A percentile compares a stretch with the other conserved stretches of the same genome.
Conservation (phyloP, 805 yeast species). For the Ogataea haglerorum region DNA sequence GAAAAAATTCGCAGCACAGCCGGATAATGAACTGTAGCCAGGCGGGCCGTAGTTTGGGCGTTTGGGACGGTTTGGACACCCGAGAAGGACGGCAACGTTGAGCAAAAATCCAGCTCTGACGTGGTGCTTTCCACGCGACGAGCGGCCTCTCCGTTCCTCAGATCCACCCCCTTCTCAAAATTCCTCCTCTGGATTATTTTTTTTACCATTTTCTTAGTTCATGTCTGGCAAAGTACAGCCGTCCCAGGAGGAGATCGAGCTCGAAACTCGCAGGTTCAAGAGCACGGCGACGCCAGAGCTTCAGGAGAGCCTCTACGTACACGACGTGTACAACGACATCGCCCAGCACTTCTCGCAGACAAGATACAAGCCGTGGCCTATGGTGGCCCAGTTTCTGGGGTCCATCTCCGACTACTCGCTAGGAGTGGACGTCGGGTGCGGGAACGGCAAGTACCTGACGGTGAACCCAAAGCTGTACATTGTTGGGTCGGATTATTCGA, state of each 20-base stretch:
- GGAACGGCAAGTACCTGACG: constrained; percentile 87
- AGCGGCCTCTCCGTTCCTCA: too few relatives aligned
- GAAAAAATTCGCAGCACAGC: neutral
- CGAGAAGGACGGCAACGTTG: too few relatives aligned
- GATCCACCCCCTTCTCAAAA: too few relatives aligned
- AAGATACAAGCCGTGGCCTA: constrained; percentile 96
- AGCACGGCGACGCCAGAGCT: constrained; percentile 40
- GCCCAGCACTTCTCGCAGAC: constrained; percentile 93
- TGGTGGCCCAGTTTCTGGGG: constrained; percentile 69
- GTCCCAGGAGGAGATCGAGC: constrained; percentile 25
- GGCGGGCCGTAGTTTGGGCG: too few relatives aligned
- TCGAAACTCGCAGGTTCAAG: constrained; percentile 30
- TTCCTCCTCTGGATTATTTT: neutral
- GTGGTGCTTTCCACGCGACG: too few relatives aligned
- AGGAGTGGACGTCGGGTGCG: constrained; percentile 95
- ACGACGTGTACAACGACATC: constrained; percentile 87
- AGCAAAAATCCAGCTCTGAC: too few relatives aligned
- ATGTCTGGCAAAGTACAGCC: constrained; percentile 34
- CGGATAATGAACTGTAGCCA: neutral
- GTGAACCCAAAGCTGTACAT: constrained; percentile 66
- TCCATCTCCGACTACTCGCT: constrained; percentile 50
- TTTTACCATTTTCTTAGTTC: neutral
- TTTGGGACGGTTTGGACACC: too few relatives aligned
- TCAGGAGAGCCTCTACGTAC: constrained; percentile 79
- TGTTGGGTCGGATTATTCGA: constrained; percentile 73